These are phyloP conservation scores for Fomitopsis pulvina DNA, from an alignment of 768 basidiomycete genomes.

Conservation along the genomic window DNA sequence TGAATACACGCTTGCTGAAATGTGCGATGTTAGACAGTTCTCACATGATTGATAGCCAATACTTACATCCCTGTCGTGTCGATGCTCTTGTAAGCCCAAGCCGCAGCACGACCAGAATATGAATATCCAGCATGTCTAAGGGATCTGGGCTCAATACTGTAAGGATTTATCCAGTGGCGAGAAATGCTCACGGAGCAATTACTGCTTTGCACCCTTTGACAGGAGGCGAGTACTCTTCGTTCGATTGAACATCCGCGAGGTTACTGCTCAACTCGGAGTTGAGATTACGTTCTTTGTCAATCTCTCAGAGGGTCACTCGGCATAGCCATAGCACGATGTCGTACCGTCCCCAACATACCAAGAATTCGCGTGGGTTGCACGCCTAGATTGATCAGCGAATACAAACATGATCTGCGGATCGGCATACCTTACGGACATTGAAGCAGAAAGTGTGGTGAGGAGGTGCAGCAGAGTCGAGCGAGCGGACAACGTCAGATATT, in stretches of 20 bases:
- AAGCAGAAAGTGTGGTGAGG: neutral
- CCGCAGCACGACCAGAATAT: constrained; percentile 90
- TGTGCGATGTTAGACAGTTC: neutral
- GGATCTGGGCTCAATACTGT: neutral
- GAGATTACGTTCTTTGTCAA: constrained; percentile 45
- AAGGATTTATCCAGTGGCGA: neutral
- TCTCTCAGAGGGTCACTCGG: neutral
- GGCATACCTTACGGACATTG: constrained; percentile 1
- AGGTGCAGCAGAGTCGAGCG: neutral
- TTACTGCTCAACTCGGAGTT: constrained; percentile 55
- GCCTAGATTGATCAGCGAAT: constrained; percentile 26
- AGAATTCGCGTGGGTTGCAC: constrained; percentile 79
- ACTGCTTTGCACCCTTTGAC: constrained; percentile 74
- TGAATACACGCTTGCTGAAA: constrained; percentile 80
- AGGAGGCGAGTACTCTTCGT: constrained; percentile 54
- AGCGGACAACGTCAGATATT: neutral
- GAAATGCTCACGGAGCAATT: constrained; percentile 81
- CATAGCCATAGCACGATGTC: constrained; percentile 5
- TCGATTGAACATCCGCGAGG: constrained; percentile 50
- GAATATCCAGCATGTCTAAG: constrained; percentile 90
- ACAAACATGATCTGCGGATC: neutral
- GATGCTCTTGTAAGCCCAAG: constrained; percentile 93
- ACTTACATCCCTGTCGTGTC: constrained; percentile 76
- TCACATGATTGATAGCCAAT: neutral
- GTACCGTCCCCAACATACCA: constrained; percentile 82